A percentile compares a stretch with the other conserved stretches of the same genome.
These are phyloP conservation scores for Colletotrichum costaricense DNA, from an alignment of 2,329 filamentous ascomycete genomes.

Conservation along the genomic window DNA sequence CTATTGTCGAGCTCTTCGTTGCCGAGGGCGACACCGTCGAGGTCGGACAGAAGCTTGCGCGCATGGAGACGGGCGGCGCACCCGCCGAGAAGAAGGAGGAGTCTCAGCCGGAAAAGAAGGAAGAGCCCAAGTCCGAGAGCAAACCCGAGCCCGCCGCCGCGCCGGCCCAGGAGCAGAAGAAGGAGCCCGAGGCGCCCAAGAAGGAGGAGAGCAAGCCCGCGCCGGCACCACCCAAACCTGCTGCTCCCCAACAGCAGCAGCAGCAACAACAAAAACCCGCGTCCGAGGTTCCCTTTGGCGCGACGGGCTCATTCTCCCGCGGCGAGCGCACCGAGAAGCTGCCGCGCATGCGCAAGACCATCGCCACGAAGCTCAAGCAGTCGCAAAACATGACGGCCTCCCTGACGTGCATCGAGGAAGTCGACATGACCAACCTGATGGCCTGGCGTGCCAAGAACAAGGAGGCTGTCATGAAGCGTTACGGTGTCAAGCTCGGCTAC, in stretches of 20 bases:
- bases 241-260: neutral
- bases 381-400: constrained; percentile 78
- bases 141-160: constrained; percentile 8
- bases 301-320: constrained; percentile 26
- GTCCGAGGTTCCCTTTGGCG: constrained; percentile 14
- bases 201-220: constrained; percentile 32
- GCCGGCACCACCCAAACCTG: neutral
- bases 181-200: constrained; percentile 30
- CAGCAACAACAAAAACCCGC: neutral
- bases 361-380: constrained; percentile 74
- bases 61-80: constrained; percentile 41
- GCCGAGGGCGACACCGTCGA: constrained; percentile 46
- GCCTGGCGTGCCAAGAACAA: constrained; percentile 74
- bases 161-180: constrained; percentile 27
- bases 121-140: constrained; percentile 6
- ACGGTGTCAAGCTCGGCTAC: constrained; percentile 66
- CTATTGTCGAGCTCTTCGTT: constrained; percentile 44
- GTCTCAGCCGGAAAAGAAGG: constrained; percentile 34
- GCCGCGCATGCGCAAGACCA: constrained; percentile 80
- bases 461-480: constrained; percentile 46
- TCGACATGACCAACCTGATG: constrained; percentile 73
- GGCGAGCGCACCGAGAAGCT: constrained; percentile 47
- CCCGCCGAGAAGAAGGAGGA: constrained; percentile 34
- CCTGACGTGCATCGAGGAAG: constrained; percentile 67
- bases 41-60: constrained; percentile 45